Conservation (phyloP, 1,139 yeast species). For the Nematodospora anomalae region DNA sequence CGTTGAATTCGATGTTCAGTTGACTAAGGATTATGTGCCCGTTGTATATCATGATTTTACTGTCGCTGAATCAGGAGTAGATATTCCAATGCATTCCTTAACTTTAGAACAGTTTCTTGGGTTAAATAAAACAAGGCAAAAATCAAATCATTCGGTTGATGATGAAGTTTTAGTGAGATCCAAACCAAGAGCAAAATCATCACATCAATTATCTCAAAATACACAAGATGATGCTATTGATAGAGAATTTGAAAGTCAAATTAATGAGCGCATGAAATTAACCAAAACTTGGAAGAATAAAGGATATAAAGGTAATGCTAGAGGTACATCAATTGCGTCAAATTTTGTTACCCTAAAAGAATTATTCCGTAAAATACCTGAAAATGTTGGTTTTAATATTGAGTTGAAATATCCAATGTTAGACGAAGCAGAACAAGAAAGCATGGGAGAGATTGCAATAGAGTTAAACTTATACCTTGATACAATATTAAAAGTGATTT, state of each 20-base stretch:
- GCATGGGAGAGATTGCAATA: slow-evolving; percentile 80
- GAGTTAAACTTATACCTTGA: slow-evolving; percentile 89
- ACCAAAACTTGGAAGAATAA: slow-evolving; percentile 85
- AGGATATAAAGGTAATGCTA: slow-evolving; percentile 86
- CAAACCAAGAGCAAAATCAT: slow-evolving; percentile 43
- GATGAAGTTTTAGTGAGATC: slow-evolving; percentile 39
- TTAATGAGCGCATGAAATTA: slow-evolving; percentile 71
- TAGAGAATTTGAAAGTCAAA: slow-evolving; percentile 37
- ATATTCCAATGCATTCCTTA: slow-evolving; percentile 91
- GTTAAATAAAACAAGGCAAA: slow-evolving; percentile 37
- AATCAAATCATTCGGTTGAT: slow-evolving; percentile 31
- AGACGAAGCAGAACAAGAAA: slow-evolving; percentile 87
- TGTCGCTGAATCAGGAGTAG: slow-evolving; percentile 95
- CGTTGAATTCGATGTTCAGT: slow-evolving; percentile 95
- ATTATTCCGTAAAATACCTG: slow-evolving; percentile 77
- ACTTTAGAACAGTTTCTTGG: slow-evolving; percentile 87
- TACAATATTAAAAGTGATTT: slow-evolving; percentile 76
- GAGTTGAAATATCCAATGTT: slow-evolving; percentile 96
- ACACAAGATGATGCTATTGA: slow-evolving; percentile 38
- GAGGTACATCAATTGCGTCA: slow-evolving; percentile 90
- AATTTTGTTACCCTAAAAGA: slow-evolving; percentile 88
- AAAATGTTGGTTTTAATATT: slow-evolving; percentile 86
- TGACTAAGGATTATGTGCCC: slow-evolving; percentile 90
- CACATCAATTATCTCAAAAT: slow-evolving; percentile 36
- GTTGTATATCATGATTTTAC: slow-evolving; percentile 94